Conservation (phyloP, 1,284 basidiomycete species). For the Limonomyces culmigenus region DNA sequence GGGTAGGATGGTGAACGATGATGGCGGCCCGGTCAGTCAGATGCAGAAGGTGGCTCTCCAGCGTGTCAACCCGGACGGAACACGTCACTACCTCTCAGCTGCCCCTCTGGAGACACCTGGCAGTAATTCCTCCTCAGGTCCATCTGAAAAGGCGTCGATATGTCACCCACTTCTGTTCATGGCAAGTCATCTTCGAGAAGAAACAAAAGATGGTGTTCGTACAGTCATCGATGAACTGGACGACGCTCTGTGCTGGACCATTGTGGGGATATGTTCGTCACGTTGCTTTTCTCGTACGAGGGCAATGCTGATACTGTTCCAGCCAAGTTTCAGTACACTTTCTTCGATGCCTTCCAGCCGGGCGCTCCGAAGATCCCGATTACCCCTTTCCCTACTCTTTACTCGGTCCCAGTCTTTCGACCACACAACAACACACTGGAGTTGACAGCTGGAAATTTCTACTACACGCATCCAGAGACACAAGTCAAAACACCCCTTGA, state of each 20-base stretch:
- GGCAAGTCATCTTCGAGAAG: slow-evolving; percentile 55
- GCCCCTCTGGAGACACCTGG: slow-evolving; percentile 62
- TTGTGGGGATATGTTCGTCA: slow-evolving; percentile 82
- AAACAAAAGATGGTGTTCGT: slow-evolving; percentile 54
- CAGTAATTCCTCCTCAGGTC: slow-evolving; percentile 33
- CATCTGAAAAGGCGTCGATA: no score
- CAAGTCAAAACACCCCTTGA: slow-evolving; percentile 54
- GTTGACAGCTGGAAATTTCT: slow-evolving; percentile 73
- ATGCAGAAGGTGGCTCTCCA: slow-evolving; percentile 93
- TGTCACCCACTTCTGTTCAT: slow-evolving; percentile 66
- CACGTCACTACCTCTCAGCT: slow-evolving; percentile 67
- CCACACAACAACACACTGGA: slow-evolving; percentile 60
- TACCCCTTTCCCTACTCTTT: slow-evolving; percentile 79
- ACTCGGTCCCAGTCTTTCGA: slow-evolving; percentile 64
- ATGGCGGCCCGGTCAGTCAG: slow-evolving; percentile 85
- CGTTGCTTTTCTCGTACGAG: slow-evolving; percentile 1
- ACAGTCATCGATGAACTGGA: slow-evolving; percentile 74
- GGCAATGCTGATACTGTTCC: slow-evolving; percentile 9
- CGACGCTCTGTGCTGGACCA: slow-evolving; percentile 91
- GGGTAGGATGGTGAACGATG: slow-evolving; percentile 64
- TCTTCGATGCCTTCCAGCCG: slow-evolving; percentile 76
- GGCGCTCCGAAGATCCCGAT: slow-evolving; percentile 64
- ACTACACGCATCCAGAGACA: slow-evolving; percentile 54
- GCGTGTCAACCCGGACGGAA: slow-evolving; percentile 63
- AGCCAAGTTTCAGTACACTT: slow-evolving; percentile 91